Percentiles rank a stretch among this genome's conserved stretches.
Conservation (phyloP, 2,329 filamentous ascomycete species). For the Colletotrichum nymphaeae region DNA sequence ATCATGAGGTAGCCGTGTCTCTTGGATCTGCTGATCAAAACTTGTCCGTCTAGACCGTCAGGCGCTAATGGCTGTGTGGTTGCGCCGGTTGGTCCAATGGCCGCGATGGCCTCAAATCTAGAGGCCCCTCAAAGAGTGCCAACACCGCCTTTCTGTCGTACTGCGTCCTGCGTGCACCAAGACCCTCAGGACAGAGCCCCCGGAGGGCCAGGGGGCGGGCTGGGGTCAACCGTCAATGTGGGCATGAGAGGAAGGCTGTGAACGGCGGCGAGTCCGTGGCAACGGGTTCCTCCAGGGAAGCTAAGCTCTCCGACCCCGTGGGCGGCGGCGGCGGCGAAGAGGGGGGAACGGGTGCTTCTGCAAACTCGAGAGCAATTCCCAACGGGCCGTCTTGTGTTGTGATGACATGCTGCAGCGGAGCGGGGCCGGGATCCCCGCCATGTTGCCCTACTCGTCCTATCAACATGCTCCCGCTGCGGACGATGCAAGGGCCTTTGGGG, state of each 20-base stretch:
- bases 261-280: slow-evolving; percentile 29
- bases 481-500: slow-evolving; percentile 14
- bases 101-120: slow-evolving; percentile 25
- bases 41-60: slow-evolving; percentile 9
- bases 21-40: slow-evolving; percentile 32
- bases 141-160: slow-evolving; percentile 16
- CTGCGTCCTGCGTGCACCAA: slow-evolving; percentile 2
- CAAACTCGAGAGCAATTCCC: background rate
- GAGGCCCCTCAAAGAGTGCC: slow-evolving; percentile 10
- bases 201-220: background rate
- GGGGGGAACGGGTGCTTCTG: background rate
- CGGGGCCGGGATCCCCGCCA: slow-evolving; percentile 22
- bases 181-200: background rate
- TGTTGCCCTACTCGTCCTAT: slow-evolving; percentile 5
- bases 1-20: slow-evolving; percentile 12
- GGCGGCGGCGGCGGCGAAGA: background rate
- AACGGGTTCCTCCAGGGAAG: slow-evolving; percentile 1
- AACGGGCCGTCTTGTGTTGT: slow-evolving; percentile 10
- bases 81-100: slow-evolving; percentile 20
- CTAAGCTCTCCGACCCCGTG: slow-evolving; percentile 7
- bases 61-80: slow-evolving; percentile 23
- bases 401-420: slow-evolving; percentile 35
- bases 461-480: slow-evolving; percentile 17
- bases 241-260: slow-evolving; percentile 20
- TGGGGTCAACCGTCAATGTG: slow-evolving; percentile 8